Percentiles rank a stretch among this genome's conserved stretches.
phyloP scores from a whole-genome alignment of 345 rosid species.

The Reutealis trisperma region DNA sequence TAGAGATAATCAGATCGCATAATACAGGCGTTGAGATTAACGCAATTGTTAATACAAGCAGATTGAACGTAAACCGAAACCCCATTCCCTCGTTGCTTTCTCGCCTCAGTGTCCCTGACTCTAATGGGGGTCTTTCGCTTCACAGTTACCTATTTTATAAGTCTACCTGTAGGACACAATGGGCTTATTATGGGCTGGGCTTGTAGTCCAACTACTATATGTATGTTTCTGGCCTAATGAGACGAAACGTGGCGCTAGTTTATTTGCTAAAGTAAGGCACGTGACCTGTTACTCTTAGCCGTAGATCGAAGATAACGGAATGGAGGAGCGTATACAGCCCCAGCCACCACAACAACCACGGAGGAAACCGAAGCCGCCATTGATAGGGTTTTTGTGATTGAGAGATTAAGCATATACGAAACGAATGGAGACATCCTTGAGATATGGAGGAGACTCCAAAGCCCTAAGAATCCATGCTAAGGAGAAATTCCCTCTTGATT shows the following conservation, averaged over 20 bases:
- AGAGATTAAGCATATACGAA: neutral
- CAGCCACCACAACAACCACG: neutral
- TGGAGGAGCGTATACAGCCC: neutral
- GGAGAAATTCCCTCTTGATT: conserved; percentile 63
- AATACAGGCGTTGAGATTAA: conserved; percentile 55
- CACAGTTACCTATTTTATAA: too few species aligned
- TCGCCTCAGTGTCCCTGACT: neutral
- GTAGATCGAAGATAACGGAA: neutral
- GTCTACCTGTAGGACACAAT: too few species aligned
- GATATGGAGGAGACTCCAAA: conserved; percentile 61
- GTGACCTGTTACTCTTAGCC: neutral
- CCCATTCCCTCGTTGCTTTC: neutral
- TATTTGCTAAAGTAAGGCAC: neutral
- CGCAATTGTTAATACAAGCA: conserved; percentile 43
- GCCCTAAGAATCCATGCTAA: conserved; percentile 82
- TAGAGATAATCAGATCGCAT: conserved; percentile 83
- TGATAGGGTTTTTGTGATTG: neutral
- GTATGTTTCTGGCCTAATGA: neutral
- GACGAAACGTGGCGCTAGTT: neutral
- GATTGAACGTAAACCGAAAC: conserved; percentile 22
- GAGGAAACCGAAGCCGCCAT: neutral
- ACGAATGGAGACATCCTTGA: conserved; percentile 81
- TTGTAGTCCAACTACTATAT: neutral
- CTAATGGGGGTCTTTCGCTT: too few species aligned
- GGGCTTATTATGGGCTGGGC: neutral